Percentiles rank a stretch among this genome's conserved stretches.
Evolutionary conservation across 73 alveolate species (phyloP).

Genomic region (Loxodes magnus): DNA sequence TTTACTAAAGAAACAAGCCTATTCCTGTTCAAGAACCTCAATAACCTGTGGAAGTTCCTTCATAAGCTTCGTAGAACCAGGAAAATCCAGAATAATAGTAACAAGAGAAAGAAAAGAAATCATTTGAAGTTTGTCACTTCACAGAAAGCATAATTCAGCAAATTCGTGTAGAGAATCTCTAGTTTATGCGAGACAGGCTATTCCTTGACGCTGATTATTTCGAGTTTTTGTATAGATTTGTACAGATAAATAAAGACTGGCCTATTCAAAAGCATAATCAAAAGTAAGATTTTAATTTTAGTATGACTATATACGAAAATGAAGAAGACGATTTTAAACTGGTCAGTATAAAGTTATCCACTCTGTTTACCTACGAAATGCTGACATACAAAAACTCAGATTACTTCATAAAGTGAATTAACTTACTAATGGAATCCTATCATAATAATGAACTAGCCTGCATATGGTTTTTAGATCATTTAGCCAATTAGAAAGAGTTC

Average conservation of each 20-base stretch:
- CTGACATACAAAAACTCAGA: background rate
- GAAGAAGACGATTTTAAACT: conserved; percentile 5
- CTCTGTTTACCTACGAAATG: conserved; percentile 11
- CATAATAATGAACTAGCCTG: background rate
- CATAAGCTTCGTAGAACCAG: background rate
- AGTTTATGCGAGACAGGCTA: conserved; percentile 3
- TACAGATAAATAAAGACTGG: background rate
- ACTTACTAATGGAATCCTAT: background rate
- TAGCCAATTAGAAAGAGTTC: background rate
- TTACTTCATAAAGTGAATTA: background rate
- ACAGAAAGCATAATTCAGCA: too few species aligned
- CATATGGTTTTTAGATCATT: conserved; percentile 3
- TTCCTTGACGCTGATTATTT: conserved; percentile 1
- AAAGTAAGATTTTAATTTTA: background rate
- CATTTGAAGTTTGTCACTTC: too few species aligned
- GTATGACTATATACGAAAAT: background rate
- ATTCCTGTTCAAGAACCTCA: background rate
- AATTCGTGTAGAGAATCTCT: conserved; percentile 1
- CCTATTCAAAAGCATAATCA: background rate
- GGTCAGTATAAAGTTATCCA: conserved; percentile 1
- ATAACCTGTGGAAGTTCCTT: background rate
- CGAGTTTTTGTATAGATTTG: background rate
- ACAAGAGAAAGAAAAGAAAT: too few species aligned
- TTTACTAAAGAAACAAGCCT: conserved; percentile 75
- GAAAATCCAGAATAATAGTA: too few species aligned